These are phyloP conservation scores for Rhizopus delemar DNA, from an alignment of 371 early-diverging fungal species.

Conservation along the genomic window DNA sequence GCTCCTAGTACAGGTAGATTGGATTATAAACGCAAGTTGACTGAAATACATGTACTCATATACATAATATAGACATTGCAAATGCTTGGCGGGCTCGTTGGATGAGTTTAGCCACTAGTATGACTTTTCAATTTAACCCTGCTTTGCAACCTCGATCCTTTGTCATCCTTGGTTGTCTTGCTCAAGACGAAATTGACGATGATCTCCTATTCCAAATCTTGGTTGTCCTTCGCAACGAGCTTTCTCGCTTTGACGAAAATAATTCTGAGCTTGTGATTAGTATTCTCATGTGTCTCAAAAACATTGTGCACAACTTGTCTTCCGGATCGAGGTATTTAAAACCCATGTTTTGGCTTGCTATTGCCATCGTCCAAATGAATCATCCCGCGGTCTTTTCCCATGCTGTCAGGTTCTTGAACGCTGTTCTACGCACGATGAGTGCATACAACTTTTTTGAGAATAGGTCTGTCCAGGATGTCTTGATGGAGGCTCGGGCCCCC, in stretches of 20 bases:
- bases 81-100: constrained; percentile 86
- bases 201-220: constrained; percentile 85
- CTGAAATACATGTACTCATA: not conserved
- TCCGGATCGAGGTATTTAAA: constrained; percentile 71
- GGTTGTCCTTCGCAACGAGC: constrained; percentile 80
- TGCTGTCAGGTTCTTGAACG: constrained; percentile 68
- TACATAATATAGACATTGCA: constrained; percentile 48
- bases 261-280: constrained; percentile 72
- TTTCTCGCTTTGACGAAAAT: constrained; percentile 74
- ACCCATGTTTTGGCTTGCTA: constrained; percentile 87
- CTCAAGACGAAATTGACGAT: constrained; percentile 83
- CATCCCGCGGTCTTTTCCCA: constrained; percentile 69
- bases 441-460: constrained; percentile 57
- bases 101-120: constrained; percentile 85
- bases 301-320: constrained; percentile 78
- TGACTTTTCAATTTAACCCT: constrained; percentile 89
- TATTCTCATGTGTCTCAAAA: constrained; percentile 82
- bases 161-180: constrained; percentile 85
- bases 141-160: constrained; percentile 93
- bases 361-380: constrained; percentile 82
- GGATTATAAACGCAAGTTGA: not conserved
- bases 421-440: constrained; percentile 73
- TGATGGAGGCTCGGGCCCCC: constrained; percentile 60
- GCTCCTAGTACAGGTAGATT: constrained; percentile 66
- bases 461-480: constrained; percentile 47